phyloP scores from a whole-genome alignment of 129 eudicot species.

The Flaveria robusta region DNA sequence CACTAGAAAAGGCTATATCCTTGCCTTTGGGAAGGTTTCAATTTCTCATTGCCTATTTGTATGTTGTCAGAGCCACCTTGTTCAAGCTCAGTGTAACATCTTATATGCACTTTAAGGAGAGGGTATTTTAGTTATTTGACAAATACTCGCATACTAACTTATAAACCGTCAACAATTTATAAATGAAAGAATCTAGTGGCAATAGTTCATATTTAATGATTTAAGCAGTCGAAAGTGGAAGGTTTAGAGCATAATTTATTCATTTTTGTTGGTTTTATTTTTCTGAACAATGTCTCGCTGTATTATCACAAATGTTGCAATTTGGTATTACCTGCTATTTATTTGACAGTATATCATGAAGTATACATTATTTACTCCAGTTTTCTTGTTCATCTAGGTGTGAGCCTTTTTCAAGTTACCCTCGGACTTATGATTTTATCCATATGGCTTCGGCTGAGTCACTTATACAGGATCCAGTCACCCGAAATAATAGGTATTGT shows the following conservation, averaged over 20 bases:
- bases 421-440: conserved; percentile 85
- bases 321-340: neutral
- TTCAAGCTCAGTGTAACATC: neutral
- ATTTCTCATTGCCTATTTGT: neutral
- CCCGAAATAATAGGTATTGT: conserved; percentile 69
- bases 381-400: conserved; percentile 55
- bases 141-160: neutral
- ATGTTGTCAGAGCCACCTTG: neutral
- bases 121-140: neutral
- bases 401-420: conserved; percentile 97
- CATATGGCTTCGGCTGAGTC: conserved; percentile 70
- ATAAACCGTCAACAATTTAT: neutral
- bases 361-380: neutral
- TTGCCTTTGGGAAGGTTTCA: neutral
- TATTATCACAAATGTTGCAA: neutral
- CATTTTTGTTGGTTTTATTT: neutral
- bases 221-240: neutral
- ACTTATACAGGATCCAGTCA: conserved; percentile 59
- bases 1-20: neutral
- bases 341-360: conserved; percentile 3
- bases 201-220: neutral
- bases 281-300: neutral
- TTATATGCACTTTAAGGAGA: neutral
- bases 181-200: neutral
- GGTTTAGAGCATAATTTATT: neutral